Base-by-base conservation (phyloP, 2,329 filamentous ascomycete genomes). In the Fusarium chaquense region DNA sequence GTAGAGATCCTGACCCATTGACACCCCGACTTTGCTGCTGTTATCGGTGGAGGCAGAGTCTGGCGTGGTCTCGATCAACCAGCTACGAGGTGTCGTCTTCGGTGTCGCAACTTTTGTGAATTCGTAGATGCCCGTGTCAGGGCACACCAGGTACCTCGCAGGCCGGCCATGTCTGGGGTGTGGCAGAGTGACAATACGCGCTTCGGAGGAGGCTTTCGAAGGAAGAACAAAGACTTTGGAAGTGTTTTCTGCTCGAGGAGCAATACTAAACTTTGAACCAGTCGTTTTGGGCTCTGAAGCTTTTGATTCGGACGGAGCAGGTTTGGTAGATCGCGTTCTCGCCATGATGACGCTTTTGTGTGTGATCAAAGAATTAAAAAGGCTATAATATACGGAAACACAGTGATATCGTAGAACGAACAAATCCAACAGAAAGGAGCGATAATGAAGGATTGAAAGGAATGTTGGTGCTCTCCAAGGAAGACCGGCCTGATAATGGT, bases 1-100 rank as follows among this genome's bases (percentile, higher is more conserved):
- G 74, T 92, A 91, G n/a, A 98, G 81, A 63, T 94, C 89, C 35
- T 93, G 89, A 44, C 85, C 85, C 73, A 90, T 89, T 35, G 89
- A 86, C 26, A 93, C 72, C 28, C 77, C 72, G 33, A 72, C 69
- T 28, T 71, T 70, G 6, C 35, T 57, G 43, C 56, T 54, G 72
- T 66, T 36, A 53, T 70, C 57, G 45, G 32, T 18, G 22, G 43
- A 28, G 33, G 24, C 13, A 28, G 38, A 67, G n/a, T 67, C 49
- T 35, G 56, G 35, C 62, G 62, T 22, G 67, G 71, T 74, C 58
- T 87, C 83, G 51, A 91, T 81, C 32, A 92, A 79, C 89, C 89
- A 91, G 73, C 89, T 91, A 55, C 85, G 82, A 4, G 89, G 88
- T 1, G 79, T 82, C 6, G 83, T 79, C 56, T 83, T 85, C 12